Evolutionary conservation across 805 yeast genomes (phyloP).

Genomic region (Wickerhamomyces sydowiorum): DNA sequence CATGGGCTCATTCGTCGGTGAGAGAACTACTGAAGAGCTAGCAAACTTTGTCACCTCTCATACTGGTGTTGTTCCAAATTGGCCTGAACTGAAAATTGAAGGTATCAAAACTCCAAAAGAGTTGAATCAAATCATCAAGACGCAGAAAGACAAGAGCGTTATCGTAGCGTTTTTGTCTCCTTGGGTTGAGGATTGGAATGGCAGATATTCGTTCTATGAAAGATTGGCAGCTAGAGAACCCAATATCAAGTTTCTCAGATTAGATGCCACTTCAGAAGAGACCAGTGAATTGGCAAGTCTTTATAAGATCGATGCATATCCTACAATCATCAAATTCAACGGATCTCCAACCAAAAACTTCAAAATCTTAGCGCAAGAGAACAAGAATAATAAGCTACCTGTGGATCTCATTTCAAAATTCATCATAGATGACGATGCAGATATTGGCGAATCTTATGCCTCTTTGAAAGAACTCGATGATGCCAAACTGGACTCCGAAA

Average conservation of each 20-base stretch:
- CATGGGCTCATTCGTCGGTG: constrained; percentile 32
- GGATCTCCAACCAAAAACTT: constrained; percentile 5
- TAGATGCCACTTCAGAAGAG: constrained; percentile 27
- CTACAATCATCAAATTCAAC: constrained; percentile 25
- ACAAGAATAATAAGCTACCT: constrained; percentile 15
- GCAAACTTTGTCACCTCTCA: constrained; percentile 25
- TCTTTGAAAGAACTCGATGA: constrained; percentile 7
- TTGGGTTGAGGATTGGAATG: constrained; percentile 29
- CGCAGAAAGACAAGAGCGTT: constrained; percentile 4
- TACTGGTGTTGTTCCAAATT: constrained; percentile 29
- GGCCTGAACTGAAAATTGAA: constrained; percentile 21
- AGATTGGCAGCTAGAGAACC: constrained; percentile 20
- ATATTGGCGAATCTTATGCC: constrained; percentile 11
- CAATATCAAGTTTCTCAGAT: constrained; percentile 22
- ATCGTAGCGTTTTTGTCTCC: constrained; percentile 30
- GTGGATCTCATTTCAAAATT: constrained; percentile 22
- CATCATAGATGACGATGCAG: constrained; percentile 27
- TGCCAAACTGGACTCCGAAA: constrained; percentile 12
- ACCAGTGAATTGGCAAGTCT: constrained; percentile 22
- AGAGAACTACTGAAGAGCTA: constrained; percentile 26
- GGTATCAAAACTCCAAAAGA: constrained; percentile 11
- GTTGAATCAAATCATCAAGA: constrained; percentile 3
- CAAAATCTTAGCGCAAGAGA: constrained; percentile 12
- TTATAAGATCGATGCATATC: constrained; percentile 24
- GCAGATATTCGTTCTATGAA: constrained; percentile 27